Evolutionary conservation across 306 rosid genomes (phyloP).

Genomic region (Malus sieversii): DNA sequence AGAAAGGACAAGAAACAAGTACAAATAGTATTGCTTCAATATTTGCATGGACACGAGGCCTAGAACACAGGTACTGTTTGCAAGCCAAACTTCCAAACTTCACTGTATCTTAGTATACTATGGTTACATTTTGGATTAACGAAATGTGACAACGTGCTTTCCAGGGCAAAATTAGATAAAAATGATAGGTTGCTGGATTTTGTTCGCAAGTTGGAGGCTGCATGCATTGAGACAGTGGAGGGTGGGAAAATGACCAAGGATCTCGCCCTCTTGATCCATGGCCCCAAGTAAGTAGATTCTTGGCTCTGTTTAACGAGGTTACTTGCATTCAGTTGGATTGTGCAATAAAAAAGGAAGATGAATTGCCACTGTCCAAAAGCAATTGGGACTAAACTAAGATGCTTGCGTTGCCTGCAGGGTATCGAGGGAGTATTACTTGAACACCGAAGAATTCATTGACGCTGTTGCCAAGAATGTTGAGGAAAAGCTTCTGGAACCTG

Average conservation of each 20-base stretch:
- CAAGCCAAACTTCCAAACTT: conserved; percentile 7
- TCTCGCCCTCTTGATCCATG: conserved; percentile 83
- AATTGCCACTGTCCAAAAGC: neutral
- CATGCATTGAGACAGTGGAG: conserved; percentile 86
- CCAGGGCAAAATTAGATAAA: conserved; percentile 76
- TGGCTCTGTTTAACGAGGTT: neutral
- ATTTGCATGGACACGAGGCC: conserved; percentile 98
- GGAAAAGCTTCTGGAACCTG: conserved; percentile 46
- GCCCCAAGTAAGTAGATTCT: conserved; percentile 60
- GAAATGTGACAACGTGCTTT: neutral
- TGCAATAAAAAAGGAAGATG: neutral
- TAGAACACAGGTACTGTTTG: conserved; percentile 69
- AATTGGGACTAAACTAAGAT: neutral
- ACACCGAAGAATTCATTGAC: conserved; percentile 80
- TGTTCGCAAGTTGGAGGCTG: conserved; percentile 75
- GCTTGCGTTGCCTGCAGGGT: conserved; percentile 47
- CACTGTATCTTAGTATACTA: neutral
- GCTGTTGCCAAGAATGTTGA: conserved; percentile 65
- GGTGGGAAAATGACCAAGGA: conserved; percentile 94
- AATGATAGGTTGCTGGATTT: conserved; percentile 66
- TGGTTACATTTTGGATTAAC: too few species aligned
- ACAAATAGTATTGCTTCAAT: conserved; percentile 98
- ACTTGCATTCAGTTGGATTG: neutral
- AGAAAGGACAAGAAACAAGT: conserved; percentile 94
- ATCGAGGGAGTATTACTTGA: conserved; percentile 67